Percentiles rank a stretch among this genome's conserved stretches.
phyloP scores from a whole-genome alignment of 2,329 filamentous ascomycete genomes.

The Stachybotrys chlorohalonatus region DNA sequence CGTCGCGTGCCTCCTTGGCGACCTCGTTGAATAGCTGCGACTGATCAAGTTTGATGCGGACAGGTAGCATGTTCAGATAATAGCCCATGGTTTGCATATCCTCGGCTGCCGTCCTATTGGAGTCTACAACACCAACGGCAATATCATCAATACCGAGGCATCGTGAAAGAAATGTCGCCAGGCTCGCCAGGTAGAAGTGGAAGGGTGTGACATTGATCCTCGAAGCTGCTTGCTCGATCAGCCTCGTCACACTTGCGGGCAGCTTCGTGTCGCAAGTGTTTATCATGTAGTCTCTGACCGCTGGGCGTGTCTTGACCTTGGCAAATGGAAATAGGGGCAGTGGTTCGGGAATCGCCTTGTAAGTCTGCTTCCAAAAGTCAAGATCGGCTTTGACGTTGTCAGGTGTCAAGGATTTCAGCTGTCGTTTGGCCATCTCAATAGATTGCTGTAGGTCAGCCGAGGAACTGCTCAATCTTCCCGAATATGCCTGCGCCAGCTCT shows the following conservation, averaged over 20 bases:
- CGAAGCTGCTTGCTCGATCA: not conserved
- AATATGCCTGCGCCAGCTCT: not conserved
- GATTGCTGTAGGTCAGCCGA: not conserved
- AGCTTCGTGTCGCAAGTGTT: not conserved
- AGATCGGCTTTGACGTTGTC: not conserved
- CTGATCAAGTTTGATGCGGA: not conserved
- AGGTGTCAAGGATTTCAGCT: not conserved
- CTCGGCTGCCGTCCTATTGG: not conserved
- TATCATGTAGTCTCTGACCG: not conserved
- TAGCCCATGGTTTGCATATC: not conserved
- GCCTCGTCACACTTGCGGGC: not conserved
- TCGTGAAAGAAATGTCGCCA: not conserved
- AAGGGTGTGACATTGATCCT: not conserved
- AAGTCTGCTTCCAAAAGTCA: not conserved
- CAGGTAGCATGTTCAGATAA: not conserved
- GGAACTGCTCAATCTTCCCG: not conserved
- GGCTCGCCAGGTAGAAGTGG: not conserved
- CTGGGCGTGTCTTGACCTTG: not conserved
- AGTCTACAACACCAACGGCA: not conserved
- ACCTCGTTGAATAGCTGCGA: not conserved
- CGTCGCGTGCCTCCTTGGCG: not conserved
- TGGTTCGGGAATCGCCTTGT: not conserved
- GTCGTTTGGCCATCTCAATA: not conserved
- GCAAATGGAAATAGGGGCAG: not conserved
- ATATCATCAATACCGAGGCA: not conserved